These are phyloP conservation scores for Leishmania aethiopica DNA, from an alignment of 208 protist species.

Conservation along the genomic window DNA sequence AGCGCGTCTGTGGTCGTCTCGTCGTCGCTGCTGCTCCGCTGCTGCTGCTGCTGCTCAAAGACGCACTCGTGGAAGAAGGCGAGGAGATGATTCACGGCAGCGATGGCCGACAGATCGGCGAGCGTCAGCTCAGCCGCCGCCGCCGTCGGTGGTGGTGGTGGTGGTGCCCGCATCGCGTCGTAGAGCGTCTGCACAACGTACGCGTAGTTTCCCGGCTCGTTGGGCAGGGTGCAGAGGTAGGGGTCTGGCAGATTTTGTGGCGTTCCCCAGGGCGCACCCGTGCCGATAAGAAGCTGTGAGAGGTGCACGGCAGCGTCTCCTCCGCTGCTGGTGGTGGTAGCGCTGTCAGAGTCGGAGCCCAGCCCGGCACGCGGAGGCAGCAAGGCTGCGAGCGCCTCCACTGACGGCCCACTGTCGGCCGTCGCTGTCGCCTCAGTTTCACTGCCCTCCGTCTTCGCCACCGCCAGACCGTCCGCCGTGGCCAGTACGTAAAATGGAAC, in stretches of 20 bases:
- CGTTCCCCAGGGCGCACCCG: constrained; percentile 67
- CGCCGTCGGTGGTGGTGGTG: neutral
- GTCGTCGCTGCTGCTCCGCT: too few relatives aligned
- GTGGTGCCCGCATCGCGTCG: constrained; percentile 30
- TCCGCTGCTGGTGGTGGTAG: neutral
- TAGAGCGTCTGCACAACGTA: constrained; percentile 56
- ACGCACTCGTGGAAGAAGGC: constrained; percentile 44
- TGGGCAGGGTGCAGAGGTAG: constrained; percentile 65
- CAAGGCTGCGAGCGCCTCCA: constrained; percentile 14
- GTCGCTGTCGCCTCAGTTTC: neutral
- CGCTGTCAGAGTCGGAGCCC: neutral
- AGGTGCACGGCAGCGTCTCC: constrained; percentile 6
- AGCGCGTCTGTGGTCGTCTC: too few relatives aligned
- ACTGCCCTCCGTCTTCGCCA: neutral
- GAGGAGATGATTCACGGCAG: constrained; percentile 48
- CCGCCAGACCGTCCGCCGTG: constrained; percentile 57
- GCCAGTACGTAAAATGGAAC: constrained; percentile 55
- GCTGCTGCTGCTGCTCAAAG: neutral
- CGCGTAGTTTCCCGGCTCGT: constrained; percentile 78
- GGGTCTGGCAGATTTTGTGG: constrained; percentile 77
- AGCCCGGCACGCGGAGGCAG: neutral
- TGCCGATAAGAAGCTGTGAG: constrained; percentile 71
- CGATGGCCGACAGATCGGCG: constrained; percentile 25
- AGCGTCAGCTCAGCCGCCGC: neutral
- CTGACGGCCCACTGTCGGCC: neutral